Percentiles rank a stretch among this genome's conserved stretches.
These are phyloP conservation scores for Pyricularia pennisetigena DNA, from an alignment of 2,329 filamentous ascomycete species.

Conservation along the genomic window DNA sequence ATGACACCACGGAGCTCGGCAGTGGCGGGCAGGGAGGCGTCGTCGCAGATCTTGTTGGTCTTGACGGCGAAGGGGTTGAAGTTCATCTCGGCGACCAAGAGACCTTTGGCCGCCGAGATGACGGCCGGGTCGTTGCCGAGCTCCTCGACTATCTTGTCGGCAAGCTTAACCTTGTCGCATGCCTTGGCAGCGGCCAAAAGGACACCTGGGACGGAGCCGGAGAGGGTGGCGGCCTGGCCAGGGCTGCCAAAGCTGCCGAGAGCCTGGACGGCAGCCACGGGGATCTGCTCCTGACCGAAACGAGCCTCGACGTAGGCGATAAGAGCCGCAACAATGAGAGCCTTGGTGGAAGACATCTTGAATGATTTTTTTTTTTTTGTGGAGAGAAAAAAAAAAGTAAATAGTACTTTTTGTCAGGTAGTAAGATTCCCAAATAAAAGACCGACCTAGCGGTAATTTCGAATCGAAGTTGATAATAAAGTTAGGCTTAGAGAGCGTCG, in stretches of 20 bases:
- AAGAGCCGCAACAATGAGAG: conserved; percentile 27
- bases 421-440: not conserved
- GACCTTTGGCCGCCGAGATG: conserved; percentile 42
- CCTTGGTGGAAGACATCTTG: conserved; percentile 32
- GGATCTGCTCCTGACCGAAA: conserved; percentile 54
- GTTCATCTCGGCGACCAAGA: conserved; percentile 56
- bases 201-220: conserved; percentile 49
- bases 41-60: conserved; percentile 53
- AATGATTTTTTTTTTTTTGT: not conserved
- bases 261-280: conserved; percentile 42
- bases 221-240: conserved; percentile 53
- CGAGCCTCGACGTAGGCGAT: conserved; percentile 39
- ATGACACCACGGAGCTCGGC: conserved; percentile 54
- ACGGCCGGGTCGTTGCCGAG: conserved; percentile 50
- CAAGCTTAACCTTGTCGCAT: conserved; percentile 45
- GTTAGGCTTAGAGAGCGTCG: conserved; percentile 1
- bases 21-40: conserved; percentile 52
- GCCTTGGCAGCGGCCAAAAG: conserved; percentile 56
- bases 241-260: conserved; percentile 41
- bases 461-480: conserved; percentile 1
- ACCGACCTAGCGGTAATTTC: conserved; percentile 4
- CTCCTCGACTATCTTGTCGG: conserved; percentile 51
- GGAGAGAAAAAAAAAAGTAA: not conserved
- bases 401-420: not conserved
- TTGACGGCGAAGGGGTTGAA: conserved; percentile 56